A percentile compares a stretch with the other conserved stretches of the same genome.
These are phyloP conservation scores for Epithemia pelagica DNA, from an alignment of 108 stramenopile species.

Conservation along the genomic window DNA sequence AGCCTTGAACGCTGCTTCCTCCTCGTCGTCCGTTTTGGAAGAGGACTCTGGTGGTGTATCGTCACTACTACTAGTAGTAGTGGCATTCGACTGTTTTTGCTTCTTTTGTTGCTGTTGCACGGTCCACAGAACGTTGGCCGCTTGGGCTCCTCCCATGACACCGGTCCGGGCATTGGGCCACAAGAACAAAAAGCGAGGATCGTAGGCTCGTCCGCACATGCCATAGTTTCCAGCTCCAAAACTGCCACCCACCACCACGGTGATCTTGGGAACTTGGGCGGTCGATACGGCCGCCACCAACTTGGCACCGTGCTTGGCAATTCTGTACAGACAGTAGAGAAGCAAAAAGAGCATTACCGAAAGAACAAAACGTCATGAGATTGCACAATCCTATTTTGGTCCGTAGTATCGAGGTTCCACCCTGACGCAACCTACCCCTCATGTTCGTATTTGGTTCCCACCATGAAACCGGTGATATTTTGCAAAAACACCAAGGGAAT, in stretches of 20 bases:
- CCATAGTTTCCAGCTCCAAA: constrained; percentile 93
- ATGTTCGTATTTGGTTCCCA: constrained; percentile 91
- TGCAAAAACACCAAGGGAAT: constrained; percentile 95
- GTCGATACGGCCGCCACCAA: constrained; percentile 93
- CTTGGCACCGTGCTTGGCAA: constrained; percentile 96
- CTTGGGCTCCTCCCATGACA: constrained; percentile 99
- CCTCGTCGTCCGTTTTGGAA: constrained; percentile 19
- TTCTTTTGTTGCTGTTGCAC: constrained; percentile 82
- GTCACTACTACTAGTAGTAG: too few species aligned
- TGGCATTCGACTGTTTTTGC: constrained; percentile 39
- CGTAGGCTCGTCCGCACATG: constrained; percentile 95
- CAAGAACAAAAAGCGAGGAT: constrained; percentile 93
- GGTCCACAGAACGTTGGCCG: constrained; percentile 92
- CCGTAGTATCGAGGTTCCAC: too few species aligned
- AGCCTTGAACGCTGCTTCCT: constrained; percentile 56
- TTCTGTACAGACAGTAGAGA: constrained; percentile 14
- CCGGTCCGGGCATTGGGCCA: constrained; percentile 96
- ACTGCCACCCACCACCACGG: constrained; percentile 89
- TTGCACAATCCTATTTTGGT: too few species aligned
- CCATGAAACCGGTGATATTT: constrained; percentile 99
- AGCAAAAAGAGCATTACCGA: neutral
- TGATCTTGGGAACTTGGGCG: constrained; percentile 96
- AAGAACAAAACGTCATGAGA: neutral
- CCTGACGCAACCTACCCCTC: too few species aligned
- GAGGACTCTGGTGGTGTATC: too few species aligned